Percentiles rank a stretch among this genome's conserved stretches.
Conservation (phyloP, 305 asterid species). For the Solanum hybrid region DNA sequence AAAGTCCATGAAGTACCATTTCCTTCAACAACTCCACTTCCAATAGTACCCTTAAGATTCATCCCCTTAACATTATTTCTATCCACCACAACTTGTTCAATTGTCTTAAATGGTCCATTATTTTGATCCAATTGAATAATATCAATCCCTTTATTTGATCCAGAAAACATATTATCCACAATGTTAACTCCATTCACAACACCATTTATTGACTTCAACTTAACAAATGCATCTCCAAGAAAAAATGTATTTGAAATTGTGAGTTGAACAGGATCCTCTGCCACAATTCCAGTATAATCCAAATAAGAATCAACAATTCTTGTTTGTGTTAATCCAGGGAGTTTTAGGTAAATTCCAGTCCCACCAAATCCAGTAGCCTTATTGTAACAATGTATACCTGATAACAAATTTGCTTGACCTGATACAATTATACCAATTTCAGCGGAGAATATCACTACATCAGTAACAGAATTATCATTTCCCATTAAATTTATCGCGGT, state of each 20-base stretch:
- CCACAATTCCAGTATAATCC: conserved; percentile 82
- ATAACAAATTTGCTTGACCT: conserved; percentile 62
- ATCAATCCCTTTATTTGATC: conserved; percentile 42
- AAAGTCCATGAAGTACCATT: conserved; percentile 53
- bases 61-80: conserved; percentile 57
- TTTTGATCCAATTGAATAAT: conserved; percentile 49
- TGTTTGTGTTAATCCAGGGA: conserved; percentile 66
- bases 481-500: conserved; percentile 57
- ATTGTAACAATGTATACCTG: conserved; percentile 86
- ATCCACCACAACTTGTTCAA: conserved; percentile 59
- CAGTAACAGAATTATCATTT: conserved; percentile 63
- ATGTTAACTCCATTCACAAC: conserved; percentile 57
- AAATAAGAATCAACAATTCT: conserved; percentile 65
- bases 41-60: conserved; percentile 56
- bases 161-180: conserved; percentile 72
- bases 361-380: conserved; percentile 85
- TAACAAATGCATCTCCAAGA: conserved; percentile 61
- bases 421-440: conserved; percentile 43
- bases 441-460: conserved; percentile 75
- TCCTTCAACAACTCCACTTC: conserved; percentile 37
- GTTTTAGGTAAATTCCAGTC: conserved; percentile 49
- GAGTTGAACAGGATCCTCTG: conserved; percentile 86
- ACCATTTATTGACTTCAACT: conserved; percentile 54
- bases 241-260: conserved; percentile 54
- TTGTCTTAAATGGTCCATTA: conserved; percentile 26